Base-by-base conservation (phyloP, 768 basidiomycete genomes). In the Mycena galopus region DNA sequence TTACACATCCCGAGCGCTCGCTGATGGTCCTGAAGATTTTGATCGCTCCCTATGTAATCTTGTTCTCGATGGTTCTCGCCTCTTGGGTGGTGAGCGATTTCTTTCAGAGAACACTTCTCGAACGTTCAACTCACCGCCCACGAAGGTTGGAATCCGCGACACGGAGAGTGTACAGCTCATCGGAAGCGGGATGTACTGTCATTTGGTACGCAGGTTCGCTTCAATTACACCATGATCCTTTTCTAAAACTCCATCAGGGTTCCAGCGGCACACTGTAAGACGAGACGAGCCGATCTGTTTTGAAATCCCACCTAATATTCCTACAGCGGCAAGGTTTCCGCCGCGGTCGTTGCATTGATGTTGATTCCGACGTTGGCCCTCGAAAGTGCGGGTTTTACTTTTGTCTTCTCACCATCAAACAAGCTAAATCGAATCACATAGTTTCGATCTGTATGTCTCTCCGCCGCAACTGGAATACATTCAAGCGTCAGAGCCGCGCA, bases 161-260 rank as follows among this genome's bases (percentile, higher is more conserved):
- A 73, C 78, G 3, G 16, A 25, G 2, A 39, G 51, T 7, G 77
- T 77, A 12, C 30, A 27, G n/a, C 44, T 77, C 44, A 77, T 76
- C 25, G 72, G 74, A 21, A 77, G 75, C 56, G 78, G 77, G 37
- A 79, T 79, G 78, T 79, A 79, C 61, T 79, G 78, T 62, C 77
- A 73, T 33, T 73, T 77, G 19, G 67, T 73, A 42, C 67, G 75
- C 53, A 37, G 37, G 12, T 29, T 59, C 33, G 44, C 16, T 21
- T 66, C 51, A 61, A 17, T 25, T 53, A 19, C n/a, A 60, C 35
- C 7, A 25, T 39, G n/a, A 66, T 33, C 10, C 29, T 29, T 56
- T 16, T 11, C 51, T 69, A 23, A 63, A 7, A 32, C 29, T 50
- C 64, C n/a, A 33, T 30, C 39, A 72, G 74, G 67, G 65, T 10